Evolutionary conservation across 2,329 filamentous ascomycete genomes (phyloP).

Genomic region (Pestalotiopsis sp.): DNA sequence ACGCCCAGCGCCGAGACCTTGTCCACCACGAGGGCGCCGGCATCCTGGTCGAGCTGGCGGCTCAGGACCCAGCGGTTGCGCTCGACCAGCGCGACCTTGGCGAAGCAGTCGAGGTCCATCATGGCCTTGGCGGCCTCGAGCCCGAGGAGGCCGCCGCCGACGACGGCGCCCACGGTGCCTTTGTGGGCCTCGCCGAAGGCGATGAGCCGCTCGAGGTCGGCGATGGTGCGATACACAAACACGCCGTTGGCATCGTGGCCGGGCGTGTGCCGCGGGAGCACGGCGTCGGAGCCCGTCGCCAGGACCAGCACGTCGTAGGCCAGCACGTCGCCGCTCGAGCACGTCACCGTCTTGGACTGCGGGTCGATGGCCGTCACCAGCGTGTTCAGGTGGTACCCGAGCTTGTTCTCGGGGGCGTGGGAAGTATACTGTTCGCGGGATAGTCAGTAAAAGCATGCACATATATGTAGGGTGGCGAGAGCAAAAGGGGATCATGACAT

Average conservation of each 20-base stretch:
- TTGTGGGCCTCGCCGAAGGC: slow-evolving; percentile 68
- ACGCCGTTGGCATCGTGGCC: slow-evolving; percentile 80
- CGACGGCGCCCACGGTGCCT: slow-evolving; percentile 72
- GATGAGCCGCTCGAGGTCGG: slow-evolving; percentile 79
- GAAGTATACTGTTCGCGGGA: slow-evolving; percentile 59
- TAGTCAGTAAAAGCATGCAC: background rate
- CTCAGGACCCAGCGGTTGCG: slow-evolving; percentile 82
- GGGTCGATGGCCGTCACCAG: slow-evolving; percentile 70
- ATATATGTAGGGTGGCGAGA: too few species aligned
- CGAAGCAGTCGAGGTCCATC: slow-evolving; percentile 79
- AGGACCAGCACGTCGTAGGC: slow-evolving; percentile 81
- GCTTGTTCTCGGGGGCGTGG: slow-evolving; percentile 63
- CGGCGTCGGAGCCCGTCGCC: slow-evolving; percentile 83
- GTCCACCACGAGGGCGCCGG: slow-evolving; percentile 79
- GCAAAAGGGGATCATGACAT: slow-evolving; percentile 12
- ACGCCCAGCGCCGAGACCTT: slow-evolving; percentile 79
- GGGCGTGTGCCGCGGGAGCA: slow-evolving; percentile 71
- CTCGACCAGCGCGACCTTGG: slow-evolving; percentile 78
- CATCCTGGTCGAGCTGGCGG: slow-evolving; percentile 80
- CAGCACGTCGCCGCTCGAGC: slow-evolving; percentile 69
- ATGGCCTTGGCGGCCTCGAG: slow-evolving; percentile 91
- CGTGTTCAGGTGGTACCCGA: slow-evolving; percentile 78
- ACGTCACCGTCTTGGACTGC: slow-evolving; percentile 66
- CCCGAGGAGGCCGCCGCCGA: slow-evolving; percentile 83
- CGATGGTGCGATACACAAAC: slow-evolving; percentile 87